Evolutionary conservation across 257 asterid genomes (phyloP), one percentile per base, ranked within the genome.

Genomic region (Rehmannia glutinosa): DNA sequence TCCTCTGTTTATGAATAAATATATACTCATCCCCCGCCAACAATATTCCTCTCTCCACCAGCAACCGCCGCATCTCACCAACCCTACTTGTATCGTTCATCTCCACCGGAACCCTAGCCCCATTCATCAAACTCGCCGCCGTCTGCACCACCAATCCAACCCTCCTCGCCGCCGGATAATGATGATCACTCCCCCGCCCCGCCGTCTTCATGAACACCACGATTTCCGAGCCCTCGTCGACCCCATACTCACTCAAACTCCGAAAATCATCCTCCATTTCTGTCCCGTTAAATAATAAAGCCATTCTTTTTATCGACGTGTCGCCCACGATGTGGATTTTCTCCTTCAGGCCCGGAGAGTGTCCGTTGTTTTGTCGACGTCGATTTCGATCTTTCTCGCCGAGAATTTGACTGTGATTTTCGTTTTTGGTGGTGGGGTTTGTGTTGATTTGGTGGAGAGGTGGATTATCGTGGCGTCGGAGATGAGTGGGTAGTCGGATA

Each of bases 1-100:
- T 80, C 66, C 95, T 79, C 68, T 87, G 95, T 30, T 83, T 87
- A 32, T 87, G 95, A 38, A 87, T 79, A 60, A 85, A 87, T 61
- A 87, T 85, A 70, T 87, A 87, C 1, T 83, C 95, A 74, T 85
- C 92, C 15, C 5, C 62, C 0, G n/a, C n/a, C n/a, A 92, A 90
- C 8, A 87, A 69, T 8, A 81, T 66, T 41, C 77, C 75, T 32
- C 77, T 71, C 32, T 47, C 76, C 32, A 83, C 10, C 45, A 85
- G 28, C 72, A 78, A 8, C 46, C 46, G 69, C 58, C 76, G 75
- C 76, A 87, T 5, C 38, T 83, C 86, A 16, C 16, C 52, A 1
- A 85, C 73, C 0, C 85, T 78, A 23, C 68, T 62, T 56, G 77
- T 72, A 53, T 87, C 92, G 25, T 17, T 81, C 72, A 81, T 72